phyloP scores from a whole-genome alignment of 1,284 basidiomycete species.

The Anthracocystis panici-leucophaei region DNA sequence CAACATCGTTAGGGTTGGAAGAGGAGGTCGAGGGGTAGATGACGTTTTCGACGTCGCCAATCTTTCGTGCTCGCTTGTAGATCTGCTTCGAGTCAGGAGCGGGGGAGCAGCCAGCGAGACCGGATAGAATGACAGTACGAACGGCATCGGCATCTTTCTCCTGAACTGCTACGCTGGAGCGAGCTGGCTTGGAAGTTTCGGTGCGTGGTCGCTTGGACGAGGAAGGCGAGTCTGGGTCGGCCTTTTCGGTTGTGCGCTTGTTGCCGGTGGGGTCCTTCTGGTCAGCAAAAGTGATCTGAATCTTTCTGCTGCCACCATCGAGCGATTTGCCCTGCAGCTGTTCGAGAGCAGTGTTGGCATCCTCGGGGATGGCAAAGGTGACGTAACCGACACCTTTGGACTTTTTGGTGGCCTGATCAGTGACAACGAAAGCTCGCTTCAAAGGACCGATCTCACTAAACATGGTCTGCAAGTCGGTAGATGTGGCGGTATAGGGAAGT shows the following conservation, averaged over 20 bases:
- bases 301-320: conserved; percentile 60
- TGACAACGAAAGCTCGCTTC: conserved; percentile 91
- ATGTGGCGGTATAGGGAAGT: conserved; percentile 88
- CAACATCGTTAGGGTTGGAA: conserved; percentile 70
- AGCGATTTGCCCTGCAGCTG: conserved; percentile 66
- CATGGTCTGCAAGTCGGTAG: conserved; percentile 87
- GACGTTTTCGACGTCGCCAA: conserved; percentile 67
- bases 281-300: conserved; percentile 63
- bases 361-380: conserved; percentile 88
- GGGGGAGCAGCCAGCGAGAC: conserved; percentile 57
- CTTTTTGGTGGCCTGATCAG: conserved; percentile 79
- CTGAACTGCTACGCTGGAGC: conserved; percentile 6
- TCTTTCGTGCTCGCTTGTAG: conserved; percentile 67
- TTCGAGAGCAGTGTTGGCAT: conserved; percentile 74
- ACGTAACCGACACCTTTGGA: conserved; percentile 99
- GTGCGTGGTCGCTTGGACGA: conserved; percentile 33
- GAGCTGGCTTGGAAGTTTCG: conserved; percentile 22
- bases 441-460: conserved; percentile 97
- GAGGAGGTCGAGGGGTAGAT: conserved; percentile 48
- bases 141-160: conserved; percentile 64
- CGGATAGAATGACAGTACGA: conserved; percentile 64
- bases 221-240: conserved; percentile 28
- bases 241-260: conserved; percentile 31
- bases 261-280: conserved; percentile 48
- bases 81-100: conserved; percentile 61